Evolutionary conservation across 108 stramenopile genomes (phyloP), one percentile per base, ranked within the genome.

Genomic region (Skeletonema grethae): DNA sequence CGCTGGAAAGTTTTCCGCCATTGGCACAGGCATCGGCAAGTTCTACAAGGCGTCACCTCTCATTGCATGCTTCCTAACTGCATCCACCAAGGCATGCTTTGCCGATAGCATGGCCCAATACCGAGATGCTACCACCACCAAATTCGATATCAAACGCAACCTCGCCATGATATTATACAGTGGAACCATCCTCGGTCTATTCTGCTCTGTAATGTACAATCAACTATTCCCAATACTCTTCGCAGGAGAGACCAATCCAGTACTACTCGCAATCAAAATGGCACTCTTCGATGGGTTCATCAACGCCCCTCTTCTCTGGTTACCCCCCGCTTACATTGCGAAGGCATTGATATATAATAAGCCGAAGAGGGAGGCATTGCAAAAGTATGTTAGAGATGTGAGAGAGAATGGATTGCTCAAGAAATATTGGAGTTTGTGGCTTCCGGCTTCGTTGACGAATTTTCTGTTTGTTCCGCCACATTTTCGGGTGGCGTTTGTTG

Each of bases 391-490:
- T 9, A 15, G 12, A 1, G 76, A 77, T 58, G 65, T 77, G 39
- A 57, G 20, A 29, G n/a, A 72, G 38, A 64, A 77, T 35, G 65
- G 77, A 29, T 18, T 78, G 48, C 48, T 78, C 11, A 73, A 50
- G 38, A 69, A 78, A 24, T 78, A 73, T 58, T 78, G 77, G 77
- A 82, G 73, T 28, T 28, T 82, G 30, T 77, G 81, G 81, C 31
- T 72, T 0, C 81, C 81, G 1, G 75, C 64, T 12, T 48, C 65
- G 9, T 62, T 59, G 7, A 12, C 72, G 0, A 82, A 76, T 8
- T 82, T 82, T 36, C 29, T 57, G n/a, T 16, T 82, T 7, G 65
- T 82, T 18, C 81, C 81, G 10, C 25, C 46, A 34, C 81, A 82
- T 46, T 75, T 72, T 15, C 57, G 81, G 13, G 63, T 82, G 25